These are phyloP conservation scores for Fonsecaea erecta DNA, from an alignment of 2,329 filamentous ascomycete species.

Conservation along the genomic window DNA sequence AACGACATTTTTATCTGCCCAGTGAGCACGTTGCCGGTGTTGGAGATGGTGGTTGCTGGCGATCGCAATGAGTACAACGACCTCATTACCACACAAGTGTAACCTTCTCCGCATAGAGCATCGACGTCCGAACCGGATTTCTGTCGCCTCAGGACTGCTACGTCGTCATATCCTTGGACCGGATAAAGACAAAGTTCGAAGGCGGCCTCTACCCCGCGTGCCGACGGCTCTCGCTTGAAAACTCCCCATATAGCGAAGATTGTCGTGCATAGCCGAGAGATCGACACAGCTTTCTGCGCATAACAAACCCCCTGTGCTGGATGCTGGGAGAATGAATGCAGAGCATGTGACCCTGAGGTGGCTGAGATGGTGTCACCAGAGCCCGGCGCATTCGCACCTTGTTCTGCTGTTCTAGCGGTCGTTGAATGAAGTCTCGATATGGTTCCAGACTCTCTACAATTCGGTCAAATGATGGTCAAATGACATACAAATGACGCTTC, in stretches of 20 bases:
- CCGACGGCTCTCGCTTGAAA: not conserved
- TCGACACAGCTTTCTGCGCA: not conserved
- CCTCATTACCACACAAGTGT: not conserved
- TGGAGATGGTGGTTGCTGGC: not conserved
- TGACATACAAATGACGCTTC: not conserved
- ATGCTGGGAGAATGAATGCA: no score
- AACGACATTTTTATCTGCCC: not conserved
- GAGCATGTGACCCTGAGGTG: no score
- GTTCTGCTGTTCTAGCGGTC: no score
- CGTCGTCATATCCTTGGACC: not conserved
- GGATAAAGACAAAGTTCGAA: not conserved
- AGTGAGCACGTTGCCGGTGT: not conserved
- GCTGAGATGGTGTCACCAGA: no score
- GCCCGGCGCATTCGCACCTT: no score
- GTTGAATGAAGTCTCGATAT: no score
- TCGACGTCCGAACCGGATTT: not conserved
- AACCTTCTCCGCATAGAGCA: not conserved
- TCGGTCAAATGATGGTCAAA: not conserved
- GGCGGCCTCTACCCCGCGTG: not conserved
- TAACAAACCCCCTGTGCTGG: no score
- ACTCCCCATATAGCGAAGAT: not conserved
- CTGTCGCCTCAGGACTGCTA: not conserved
- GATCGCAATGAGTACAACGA: not conserved
- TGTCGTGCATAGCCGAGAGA: not conserved
- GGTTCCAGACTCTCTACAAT: no score